A percentile compares a stretch with the other conserved stretches of the same genome.
Conservation (phyloP, 306 rosid genomes). For the Glycine tomentella region DNA sequence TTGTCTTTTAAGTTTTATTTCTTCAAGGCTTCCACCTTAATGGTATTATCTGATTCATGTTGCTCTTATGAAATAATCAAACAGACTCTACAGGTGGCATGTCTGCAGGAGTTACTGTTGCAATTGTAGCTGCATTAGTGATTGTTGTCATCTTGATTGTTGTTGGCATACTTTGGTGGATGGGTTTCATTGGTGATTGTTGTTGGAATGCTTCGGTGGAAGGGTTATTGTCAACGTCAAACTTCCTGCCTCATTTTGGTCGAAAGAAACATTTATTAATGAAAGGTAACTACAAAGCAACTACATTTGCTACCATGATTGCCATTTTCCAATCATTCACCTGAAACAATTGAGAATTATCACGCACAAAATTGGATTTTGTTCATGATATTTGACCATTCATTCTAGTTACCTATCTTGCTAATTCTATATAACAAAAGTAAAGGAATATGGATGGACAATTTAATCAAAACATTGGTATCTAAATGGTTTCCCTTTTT, state of each 20-base stretch:
- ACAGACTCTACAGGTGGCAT: not conserved
- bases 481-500: not conserved
- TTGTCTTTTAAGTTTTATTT: constrained; percentile 14
- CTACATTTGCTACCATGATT: not conserved
- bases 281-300: constrained; percentile 35
- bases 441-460: not conserved
- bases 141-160: constrained; percentile 31
- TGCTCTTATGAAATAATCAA: not conserved
- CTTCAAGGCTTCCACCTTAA: not conserved
- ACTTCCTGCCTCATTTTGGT: not conserved
- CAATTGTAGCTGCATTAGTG: constrained; percentile 45
- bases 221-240: not conserved
- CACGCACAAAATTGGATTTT: not conserved
- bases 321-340: not conserved
- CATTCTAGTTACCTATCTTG: not conserved
- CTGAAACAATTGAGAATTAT: not conserved
- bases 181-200: constrained; percentile 23
- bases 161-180: constrained; percentile 40
- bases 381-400: constrained; percentile 25
- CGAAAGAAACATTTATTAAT: constrained; percentile 27
- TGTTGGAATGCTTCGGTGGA: constrained; percentile 39
- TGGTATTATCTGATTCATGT: constrained; percentile 8
- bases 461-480: not conserved
- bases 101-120: constrained; percentile 35
- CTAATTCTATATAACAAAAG: not conserved